phyloP scores from a whole-genome alignment of 2,329 filamentous ascomycete genomes.

The Aspergillus viridinutans region DNA sequence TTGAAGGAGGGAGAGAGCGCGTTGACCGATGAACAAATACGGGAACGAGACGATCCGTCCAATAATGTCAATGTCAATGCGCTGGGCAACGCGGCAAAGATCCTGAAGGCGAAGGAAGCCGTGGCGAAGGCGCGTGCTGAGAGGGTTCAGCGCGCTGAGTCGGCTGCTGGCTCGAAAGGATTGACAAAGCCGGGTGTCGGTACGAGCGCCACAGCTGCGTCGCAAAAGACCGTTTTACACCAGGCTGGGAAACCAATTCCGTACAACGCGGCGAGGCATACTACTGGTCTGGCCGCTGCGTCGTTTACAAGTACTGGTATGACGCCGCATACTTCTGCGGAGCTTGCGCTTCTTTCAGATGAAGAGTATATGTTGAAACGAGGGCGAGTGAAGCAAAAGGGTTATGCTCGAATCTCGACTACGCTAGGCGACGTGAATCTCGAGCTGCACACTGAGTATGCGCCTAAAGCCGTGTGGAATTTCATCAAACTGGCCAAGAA shows the following conservation, averaged over 20 bases:
- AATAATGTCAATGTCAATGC: conserved; percentile 74
- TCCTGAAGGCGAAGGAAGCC: conserved; percentile 84
- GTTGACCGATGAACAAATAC: conserved; percentile 65
- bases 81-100: conserved; percentile 74
- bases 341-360: conserved; percentile 79
- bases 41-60: conserved; percentile 54
- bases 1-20: conserved; percentile 74
- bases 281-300: conserved; percentile 83
- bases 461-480: conserved; percentile 94
- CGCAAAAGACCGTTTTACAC: conserved; percentile 20
- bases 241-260: conserved; percentile 44
- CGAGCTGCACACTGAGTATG: conserved; percentile 84
- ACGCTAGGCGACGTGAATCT: conserved; percentile 80
- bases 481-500: conserved; percentile 83
- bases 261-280: conserved; percentile 85
- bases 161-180: conserved; percentile 41
- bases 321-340: conserved; percentile 83
- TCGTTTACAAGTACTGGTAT: conserved; percentile 94
- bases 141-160: conserved; percentile 56
- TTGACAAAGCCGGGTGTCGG: conserved; percentile 20
- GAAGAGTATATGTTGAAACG: conserved; percentile 97
- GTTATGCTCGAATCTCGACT: conserved; percentile 86
- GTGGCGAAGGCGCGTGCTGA: conserved; percentile 85
- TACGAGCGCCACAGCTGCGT: conserved; percentile 2
- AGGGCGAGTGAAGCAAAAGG: conserved; percentile 80